Evolutionary conservation across 1,284 basidiomycete species (phyloP).

Genomic region (Neolentinus lepideus): DNA sequence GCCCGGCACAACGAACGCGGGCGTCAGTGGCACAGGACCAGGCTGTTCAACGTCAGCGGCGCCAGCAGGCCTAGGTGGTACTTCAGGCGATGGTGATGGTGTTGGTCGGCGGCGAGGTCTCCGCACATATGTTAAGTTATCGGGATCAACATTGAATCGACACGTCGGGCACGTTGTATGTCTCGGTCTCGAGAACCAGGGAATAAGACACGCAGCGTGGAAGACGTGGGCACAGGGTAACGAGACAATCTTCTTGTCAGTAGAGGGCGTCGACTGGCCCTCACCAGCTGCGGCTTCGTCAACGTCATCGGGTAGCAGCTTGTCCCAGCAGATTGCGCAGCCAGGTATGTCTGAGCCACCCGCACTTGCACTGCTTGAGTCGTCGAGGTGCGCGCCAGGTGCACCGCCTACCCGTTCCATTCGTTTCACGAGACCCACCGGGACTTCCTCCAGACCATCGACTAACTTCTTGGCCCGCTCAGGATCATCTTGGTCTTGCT

Average conservation of each 20-base stretch:
- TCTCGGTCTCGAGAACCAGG: conserved; percentile 70
- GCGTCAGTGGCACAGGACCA: neutral
- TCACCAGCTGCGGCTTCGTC: conserved; percentile 22
- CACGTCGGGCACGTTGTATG: conserved; percentile 79
- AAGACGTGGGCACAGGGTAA: conserved; percentile 76
- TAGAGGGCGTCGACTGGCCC: conserved; percentile 17
- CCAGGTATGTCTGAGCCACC: conserved; percentile 37
- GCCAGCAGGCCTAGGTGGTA: no score
- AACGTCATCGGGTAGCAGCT: conserved; percentile 44
- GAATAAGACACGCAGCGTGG: conserved; percentile 66
- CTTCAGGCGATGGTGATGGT: no score
- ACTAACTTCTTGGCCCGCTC: conserved; percentile 56
- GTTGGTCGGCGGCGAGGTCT: conserved; percentile 6
- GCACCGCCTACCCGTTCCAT: conserved; percentile 51
- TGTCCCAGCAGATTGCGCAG: conserved; percentile 75
- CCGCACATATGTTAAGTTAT: conserved; percentile 51
- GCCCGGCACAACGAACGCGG: neutral
- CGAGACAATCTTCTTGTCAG: conserved; percentile 36
- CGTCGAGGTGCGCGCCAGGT: conserved; percentile 20
- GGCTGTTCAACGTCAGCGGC: no score
- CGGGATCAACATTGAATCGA: conserved; percentile 73
- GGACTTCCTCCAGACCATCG: conserved; percentile 57
- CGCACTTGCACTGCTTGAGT: conserved; percentile 18
- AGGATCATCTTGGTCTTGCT: conserved; percentile 52
- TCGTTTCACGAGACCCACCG: conserved; percentile 56